Evolutionary conservation across 225 moss, liverwort and hornwort genomes (phyloP).

Genomic region (Pleurozium schreberi): DNA sequence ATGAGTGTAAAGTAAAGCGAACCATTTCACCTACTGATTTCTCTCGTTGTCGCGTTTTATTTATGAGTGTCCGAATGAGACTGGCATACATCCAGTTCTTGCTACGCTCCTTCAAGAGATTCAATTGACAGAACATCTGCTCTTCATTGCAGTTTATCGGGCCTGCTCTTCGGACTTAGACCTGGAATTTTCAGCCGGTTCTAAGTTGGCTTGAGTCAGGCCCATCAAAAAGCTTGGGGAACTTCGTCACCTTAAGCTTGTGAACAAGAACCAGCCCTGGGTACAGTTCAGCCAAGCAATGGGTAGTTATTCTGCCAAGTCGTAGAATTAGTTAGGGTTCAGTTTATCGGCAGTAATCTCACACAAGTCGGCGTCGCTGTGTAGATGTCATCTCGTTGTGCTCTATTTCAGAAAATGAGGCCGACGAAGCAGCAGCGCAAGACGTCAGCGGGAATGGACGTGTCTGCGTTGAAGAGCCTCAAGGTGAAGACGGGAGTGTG

Average conservation of each 20-base stretch:
- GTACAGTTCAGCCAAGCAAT: neutral
- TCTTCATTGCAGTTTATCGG: neutral
- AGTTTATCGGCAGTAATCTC: neutral
- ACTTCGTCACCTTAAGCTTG: neutral
- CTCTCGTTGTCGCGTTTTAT: neutral
- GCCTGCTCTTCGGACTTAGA: neutral
- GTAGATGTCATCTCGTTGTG: neutral
- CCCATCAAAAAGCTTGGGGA: neutral
- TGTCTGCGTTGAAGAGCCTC: conserved; percentile 49
- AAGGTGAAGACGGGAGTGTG: conserved; percentile 71
- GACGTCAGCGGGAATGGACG: neutral
- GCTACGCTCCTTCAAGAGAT: neutral
- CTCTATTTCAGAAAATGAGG: neutral
- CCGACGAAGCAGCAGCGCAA: neutral
- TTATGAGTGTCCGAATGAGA: neutral
- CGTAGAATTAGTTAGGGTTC: neutral
- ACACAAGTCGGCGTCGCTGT: neutral
- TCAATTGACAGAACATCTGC: neutral
- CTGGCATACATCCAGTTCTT: neutral
- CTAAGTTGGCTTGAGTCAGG: neutral
- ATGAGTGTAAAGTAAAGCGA: conserved; percentile 1
- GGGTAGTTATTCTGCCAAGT: conserved; percentile 3
- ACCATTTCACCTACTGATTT: neutral
- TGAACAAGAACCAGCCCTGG: neutral
- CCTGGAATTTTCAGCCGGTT: neutral